Base-by-base conservation (phyloP, 164 flowering plant genomes). In the Vitis rupestris region DNA sequence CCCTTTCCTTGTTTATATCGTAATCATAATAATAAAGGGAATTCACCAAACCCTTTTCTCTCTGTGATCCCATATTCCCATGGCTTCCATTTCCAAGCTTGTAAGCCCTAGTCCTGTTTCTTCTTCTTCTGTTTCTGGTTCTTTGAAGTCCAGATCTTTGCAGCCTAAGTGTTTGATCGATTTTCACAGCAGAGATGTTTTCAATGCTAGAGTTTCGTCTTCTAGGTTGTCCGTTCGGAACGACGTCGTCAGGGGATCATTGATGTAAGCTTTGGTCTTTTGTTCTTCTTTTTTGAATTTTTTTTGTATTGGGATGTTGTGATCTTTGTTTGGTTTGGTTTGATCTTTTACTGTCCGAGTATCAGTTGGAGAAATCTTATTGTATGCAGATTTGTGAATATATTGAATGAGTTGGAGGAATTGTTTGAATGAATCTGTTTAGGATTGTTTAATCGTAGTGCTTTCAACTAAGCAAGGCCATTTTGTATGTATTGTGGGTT, bases 31-130 rank as follows among this genome's bases (percentile, higher is more conserved):
- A 37, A 37, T 0, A 37, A 37, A 6, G 44, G 44, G 44, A 37
- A 37, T 50, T 67, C 55, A 66, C 57, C 58, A 15, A 69, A 14
- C 64, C 62, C 63, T 61, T 14, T 64, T 68, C 63, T 50, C 57
- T 57, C 52, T 54, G 19, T 8, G 19, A 49, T 68, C 73, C 50
- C 27, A 23, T 23, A 23, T 23, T 23, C 27, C 27, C 64, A 85
- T 86, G 92, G 87, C 88, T 62, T 75, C 86, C 76, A 66, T 85
- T 63, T 83, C 88, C 12, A 78, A 79, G 82, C 81, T 85, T 62
- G 66, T 86, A 1, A 75, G 52, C 50, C 73, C 85, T 12, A 69
- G 15, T 63, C 71, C 72, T 3, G 17, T 71, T 1, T 31, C 63
- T 17, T 61, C 73, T 2, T 47, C 61, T 17, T 61, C 79, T 51